Base-by-base conservation (phyloP, 345 rosid genomes). In the Stellera chamaejasme region DNA sequence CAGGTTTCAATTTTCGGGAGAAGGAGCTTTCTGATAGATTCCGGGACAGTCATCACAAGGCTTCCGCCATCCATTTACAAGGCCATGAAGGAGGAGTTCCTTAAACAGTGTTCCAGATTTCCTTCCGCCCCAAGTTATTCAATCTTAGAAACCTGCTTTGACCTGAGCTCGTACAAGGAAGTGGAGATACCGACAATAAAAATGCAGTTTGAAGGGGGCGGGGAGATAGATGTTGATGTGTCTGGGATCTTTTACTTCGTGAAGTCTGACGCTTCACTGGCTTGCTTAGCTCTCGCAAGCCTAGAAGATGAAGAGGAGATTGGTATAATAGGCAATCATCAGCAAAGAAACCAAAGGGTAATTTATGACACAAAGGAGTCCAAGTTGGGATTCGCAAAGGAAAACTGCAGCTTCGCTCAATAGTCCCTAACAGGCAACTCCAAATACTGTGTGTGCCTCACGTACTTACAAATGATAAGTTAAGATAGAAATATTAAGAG, bases 211-310 rank as follows among this genome's bases (percentile, higher is more conserved):
- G 75, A 82, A 55, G 85, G 79, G 12, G 63, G 74, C 26, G 81
- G 82, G 0, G 75, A 75, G 64, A 70, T 91, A 54, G 62, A 39
- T 50, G 92, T 85, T 28, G 92, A 91, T 71, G 82, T 69, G 45
- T 64, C 58, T 11, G 98, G 98, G 57, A 75, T 83, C 12, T 80
- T 88, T 55, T 91, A 91, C 71, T 77, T 88, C 46, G 95, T 70
- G 0, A 83, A 85, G 60, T 62, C 77, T 3, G 92, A 91, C 36
- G 90, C 85, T 1, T 83, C 96, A 23, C 79, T 79, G 60, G 96
- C 85, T 11, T 91, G 98, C 60, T 77, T 91, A 70, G 96, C 98
- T 44, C 65, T 88, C 9, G 95, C 96, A 36, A 85, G 98, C 67
- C 92, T 88, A 36, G 44, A 84, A 10, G 68, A 55, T 11, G 92